Percentiles rank a stretch among this genome's conserved stretches.
These are phyloP conservation scores for Apiospora rasikravindrae DNA, from an alignment of 2,329 filamentous ascomycete genomes.

Conservation along the genomic window DNA sequence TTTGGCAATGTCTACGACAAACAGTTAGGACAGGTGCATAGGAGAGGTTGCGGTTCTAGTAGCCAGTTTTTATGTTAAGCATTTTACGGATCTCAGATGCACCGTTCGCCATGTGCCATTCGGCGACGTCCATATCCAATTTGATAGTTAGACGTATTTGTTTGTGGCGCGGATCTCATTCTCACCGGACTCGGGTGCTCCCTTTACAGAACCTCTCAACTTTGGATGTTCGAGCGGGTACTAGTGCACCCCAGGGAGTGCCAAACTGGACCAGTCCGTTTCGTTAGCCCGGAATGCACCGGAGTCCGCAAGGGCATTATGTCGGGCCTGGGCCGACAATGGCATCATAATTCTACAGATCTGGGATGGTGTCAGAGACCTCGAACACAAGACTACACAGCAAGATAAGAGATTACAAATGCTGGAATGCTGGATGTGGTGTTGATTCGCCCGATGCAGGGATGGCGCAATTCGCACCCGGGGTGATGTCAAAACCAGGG, in stretches of 20 bases:
- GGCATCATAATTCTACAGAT: not conserved
- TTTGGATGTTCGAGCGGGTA: not conserved
- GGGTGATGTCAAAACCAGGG: constrained; percentile 8
- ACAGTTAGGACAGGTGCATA: too few species aligned
- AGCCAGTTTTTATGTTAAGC: not conserved
- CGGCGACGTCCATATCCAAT: too few species aligned
- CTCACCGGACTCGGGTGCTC: too few species aligned
- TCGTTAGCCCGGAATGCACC: not conserved
- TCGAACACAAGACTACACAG: too few species aligned
- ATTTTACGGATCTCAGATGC: too few species aligned
- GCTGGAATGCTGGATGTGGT: not conserved
- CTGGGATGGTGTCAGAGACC: not conserved
- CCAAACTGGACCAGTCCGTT: too few species aligned
- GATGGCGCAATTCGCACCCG: constrained; percentile 13
- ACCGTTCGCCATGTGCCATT: too few species aligned
- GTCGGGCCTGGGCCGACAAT: not conserved
- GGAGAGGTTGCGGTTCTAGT: not conserved
- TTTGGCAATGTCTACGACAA: too few species aligned
- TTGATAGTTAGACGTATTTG: too few species aligned
- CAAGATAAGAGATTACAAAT: constrained; percentile 10
- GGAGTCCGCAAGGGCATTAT: not conserved
- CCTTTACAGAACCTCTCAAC: too few species aligned
- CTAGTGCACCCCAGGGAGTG: not conserved
- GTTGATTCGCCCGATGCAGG: constrained; percentile 1
- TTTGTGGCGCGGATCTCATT: not conserved